Evolutionary conservation across 768 basidiomycete species (phyloP), one percentile per base, ranked within the genome.

Genomic region (Russula olivacea): DNA sequence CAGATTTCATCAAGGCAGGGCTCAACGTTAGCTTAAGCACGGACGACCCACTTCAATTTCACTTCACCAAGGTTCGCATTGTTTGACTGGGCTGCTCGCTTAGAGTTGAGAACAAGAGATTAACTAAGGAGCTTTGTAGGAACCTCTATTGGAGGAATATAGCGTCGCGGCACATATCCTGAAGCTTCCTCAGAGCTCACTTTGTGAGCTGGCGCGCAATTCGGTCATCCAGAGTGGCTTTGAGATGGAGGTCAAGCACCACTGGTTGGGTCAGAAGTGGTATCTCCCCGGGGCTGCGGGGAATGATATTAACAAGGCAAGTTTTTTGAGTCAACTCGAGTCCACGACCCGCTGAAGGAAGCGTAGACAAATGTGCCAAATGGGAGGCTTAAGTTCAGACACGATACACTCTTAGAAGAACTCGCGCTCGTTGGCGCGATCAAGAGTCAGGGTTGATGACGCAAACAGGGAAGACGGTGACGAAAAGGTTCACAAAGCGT

Each of bases 151-250:
- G 61, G 97, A 99, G 71, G 97, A 99, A 71, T 99, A 98, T 72
- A 95, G 92, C 52, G 96, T 98, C 11, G 97, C 97, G 0, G 95
- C 97, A 49, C 69, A 97, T 88, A 98, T 99, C 63, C 97, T 98
- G 76, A 98, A 98, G 75, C 76, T 98, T 56, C 91, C 96, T 0
- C 96, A 93, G 72, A 91, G 89, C 68, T 93, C 91, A 0, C 78
- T 99, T 61, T 97, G 95, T 14, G 97, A 99, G 74, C 82, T 99
- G 12, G 97, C 97, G n/a, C 86, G 97, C 48, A 99, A 99, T 76
- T 96, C 93, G 0, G 97, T 98, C 36, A 79, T 89, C 51, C 97
- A 98, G 72, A 93, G 91, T 69, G 97, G 97, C 1, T 98, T 98
- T 72, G 97, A 99, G 76, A 98, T 98, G 94, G 89, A 96, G 72